Conservation (phyloP, 352 stramenopile genomes). For the Phytopythium aichiense region DNA sequence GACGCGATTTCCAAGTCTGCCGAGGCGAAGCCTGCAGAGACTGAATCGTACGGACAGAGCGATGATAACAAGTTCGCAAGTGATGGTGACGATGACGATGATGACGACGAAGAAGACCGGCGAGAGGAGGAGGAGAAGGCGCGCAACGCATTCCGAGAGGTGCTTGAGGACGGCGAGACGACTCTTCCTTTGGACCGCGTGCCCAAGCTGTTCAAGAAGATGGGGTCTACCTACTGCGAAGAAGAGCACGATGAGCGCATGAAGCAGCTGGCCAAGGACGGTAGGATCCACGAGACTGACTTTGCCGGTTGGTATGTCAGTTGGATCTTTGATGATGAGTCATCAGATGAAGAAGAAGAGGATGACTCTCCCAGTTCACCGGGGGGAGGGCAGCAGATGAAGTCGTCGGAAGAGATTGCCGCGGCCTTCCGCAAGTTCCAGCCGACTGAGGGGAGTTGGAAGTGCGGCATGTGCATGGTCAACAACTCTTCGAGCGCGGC, state of each 20-base stretch:
- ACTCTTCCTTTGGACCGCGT: slow-evolving; percentile 39
- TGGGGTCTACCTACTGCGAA: slow-evolving; percentile 54
- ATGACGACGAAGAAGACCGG: slow-evolving; percentile 60
- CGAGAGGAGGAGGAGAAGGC: slow-evolving; percentile 58
- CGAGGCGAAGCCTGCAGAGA: slow-evolving; percentile 5
- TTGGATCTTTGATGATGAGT: slow-evolving; percentile 51
- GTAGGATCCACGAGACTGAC: slow-evolving; percentile 44
- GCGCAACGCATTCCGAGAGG: slow-evolving; percentile 30
- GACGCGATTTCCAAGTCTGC: not conserved
- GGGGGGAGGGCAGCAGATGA: slow-evolving; percentile 28
- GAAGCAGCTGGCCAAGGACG: slow-evolving; percentile 34
- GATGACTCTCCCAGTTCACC: slow-evolving; percentile 12
- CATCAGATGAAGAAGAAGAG: slow-evolving; percentile 37
- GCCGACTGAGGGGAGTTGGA: slow-evolving; percentile 53
- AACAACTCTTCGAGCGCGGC: slow-evolving; percentile 29
- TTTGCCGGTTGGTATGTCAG: slow-evolving; percentile 63
- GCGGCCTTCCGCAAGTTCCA: slow-evolving; percentile 45
- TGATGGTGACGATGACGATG: slow-evolving; percentile 44
- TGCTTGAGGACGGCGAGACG: slow-evolving; percentile 23
- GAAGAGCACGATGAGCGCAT: slow-evolving; percentile 31
- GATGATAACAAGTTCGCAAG: slow-evolving; percentile 55
- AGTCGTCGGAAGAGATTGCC: slow-evolving; percentile 48
- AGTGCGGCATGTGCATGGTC: slow-evolving; percentile 48
- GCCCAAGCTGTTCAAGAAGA: slow-evolving; percentile 48
- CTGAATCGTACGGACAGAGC: slow-evolving; percentile 53